These are phyloP conservation scores for Ceratocystiopsis minuta DNA, from an alignment of 2,329 filamentous ascomycete genomes.

Conservation along the genomic window DNA sequence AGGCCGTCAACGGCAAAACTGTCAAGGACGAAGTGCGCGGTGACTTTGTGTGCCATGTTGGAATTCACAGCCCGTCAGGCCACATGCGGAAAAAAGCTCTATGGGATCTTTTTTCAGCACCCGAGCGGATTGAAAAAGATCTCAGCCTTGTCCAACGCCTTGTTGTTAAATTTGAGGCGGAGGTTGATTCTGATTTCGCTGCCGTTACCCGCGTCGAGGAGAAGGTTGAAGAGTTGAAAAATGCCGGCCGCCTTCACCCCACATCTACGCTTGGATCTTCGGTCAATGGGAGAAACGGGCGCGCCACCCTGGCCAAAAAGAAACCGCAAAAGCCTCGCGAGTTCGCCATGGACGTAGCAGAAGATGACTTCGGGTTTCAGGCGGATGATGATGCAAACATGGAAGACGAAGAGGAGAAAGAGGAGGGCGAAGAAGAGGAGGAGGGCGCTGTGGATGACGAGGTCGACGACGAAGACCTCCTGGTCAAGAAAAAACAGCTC, in stretches of 20 bases:
- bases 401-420: constrained; percentile 48
- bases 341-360: constrained; percentile 29
- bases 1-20: constrained; percentile 93
- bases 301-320: constrained; percentile 1
- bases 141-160: constrained; percentile 67
- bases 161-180: constrained; percentile 67
- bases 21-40: constrained; percentile 87
- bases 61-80: constrained; percentile 76
- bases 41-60: constrained; percentile 94
- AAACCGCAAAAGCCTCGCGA: constrained; percentile 45
- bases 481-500: constrained; percentile 90
- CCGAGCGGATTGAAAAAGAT: constrained; percentile 84
- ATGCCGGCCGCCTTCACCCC: constrained; percentile 53
- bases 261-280: too few relatives aligned
- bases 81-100: constrained; percentile 84
- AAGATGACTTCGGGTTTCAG: constrained; percentile 11
- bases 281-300: too few relatives aligned
- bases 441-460: constrained; percentile 69
- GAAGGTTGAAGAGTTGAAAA: constrained; percentile 63
- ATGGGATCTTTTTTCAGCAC: constrained; percentile 91
- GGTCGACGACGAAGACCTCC: constrained; percentile 71
- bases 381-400: constrained; percentile 56
- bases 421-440: constrained; percentile 58
- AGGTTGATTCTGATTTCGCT: constrained; percentile 61
- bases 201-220: constrained; percentile 69